Evolutionary conservation across 768 basidiomycete genomes (phyloP).

Genomic region (Mycena epipterygia): DNA sequence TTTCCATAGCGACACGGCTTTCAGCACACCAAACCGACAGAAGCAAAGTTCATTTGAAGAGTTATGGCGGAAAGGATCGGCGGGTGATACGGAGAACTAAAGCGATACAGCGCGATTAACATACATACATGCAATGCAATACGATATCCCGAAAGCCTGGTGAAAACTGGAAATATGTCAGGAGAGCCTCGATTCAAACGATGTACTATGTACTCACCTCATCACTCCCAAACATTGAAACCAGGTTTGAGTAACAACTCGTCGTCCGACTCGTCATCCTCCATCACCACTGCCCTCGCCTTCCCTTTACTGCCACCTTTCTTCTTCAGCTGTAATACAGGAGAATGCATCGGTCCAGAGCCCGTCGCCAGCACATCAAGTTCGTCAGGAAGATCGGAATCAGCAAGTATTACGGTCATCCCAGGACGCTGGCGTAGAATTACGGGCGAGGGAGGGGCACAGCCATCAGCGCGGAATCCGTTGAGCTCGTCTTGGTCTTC

Average conservation of each 20-base stretch:
- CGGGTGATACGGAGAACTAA: constrained; percentile 10
- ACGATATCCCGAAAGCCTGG: neutral
- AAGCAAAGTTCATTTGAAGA: neutral
- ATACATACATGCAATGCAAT: neutral
- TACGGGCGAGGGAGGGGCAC: too few species aligned
- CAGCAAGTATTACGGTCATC: neutral
- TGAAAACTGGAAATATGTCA: neutral
- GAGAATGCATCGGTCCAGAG: constrained; percentile 26
- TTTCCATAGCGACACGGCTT: too few species aligned
- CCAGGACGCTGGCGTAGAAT: too few species aligned
- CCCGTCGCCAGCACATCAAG: constrained; percentile 28
- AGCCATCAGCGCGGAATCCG: too few species aligned
- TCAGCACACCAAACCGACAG: neutral
- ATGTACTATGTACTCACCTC: neutral
- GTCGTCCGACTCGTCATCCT: constrained; percentile 39
- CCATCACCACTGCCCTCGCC: constrained; percentile 14
- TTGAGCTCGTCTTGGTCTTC: too few species aligned
- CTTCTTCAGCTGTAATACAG: constrained; percentile 12
- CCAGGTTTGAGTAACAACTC: constrained; percentile 41
- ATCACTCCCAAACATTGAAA: constrained; percentile 31
- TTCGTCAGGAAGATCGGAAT: constrained; percentile 23
- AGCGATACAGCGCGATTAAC: constrained; percentile 11
- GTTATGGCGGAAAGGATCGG: neutral
- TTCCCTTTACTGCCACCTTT: constrained; percentile 6
- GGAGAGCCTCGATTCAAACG: neutral